Conservation (phyloP, 2,329 filamentous ascomycete genomes). For the Lachnellula cervina region DNA sequence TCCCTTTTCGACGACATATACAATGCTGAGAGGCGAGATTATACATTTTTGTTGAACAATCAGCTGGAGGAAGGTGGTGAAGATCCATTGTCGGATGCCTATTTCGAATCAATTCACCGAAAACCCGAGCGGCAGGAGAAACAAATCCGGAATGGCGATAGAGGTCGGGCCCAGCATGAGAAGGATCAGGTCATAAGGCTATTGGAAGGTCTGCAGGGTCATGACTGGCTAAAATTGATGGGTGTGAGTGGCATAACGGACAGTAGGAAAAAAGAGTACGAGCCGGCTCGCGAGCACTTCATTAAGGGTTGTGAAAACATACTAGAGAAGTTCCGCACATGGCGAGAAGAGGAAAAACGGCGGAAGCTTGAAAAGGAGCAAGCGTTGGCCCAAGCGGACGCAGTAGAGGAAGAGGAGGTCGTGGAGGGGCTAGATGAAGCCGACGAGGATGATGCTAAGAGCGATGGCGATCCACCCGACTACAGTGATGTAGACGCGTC, state of each 20-base stretch:
- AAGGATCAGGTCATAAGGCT: slow-evolving; percentile 60
- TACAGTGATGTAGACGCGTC: slow-evolving; percentile 67
- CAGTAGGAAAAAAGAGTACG: slow-evolving; percentile 78
- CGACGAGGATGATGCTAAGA: slow-evolving; percentile 19
- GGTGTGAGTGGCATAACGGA: slow-evolving; percentile 79
- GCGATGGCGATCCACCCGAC: slow-evolving; percentile 52
- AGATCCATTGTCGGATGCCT: slow-evolving; percentile 53
- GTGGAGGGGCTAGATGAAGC: slow-evolving; percentile 1
- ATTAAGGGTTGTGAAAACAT: slow-evolving; percentile 76
- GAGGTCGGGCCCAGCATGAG: slow-evolving; percentile 61
- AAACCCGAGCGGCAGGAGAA: slow-evolving; percentile 57
- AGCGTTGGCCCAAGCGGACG: slow-evolving; percentile 43
- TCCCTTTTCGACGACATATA: slow-evolving; percentile 51
- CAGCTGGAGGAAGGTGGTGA: slow-evolving; percentile 32
- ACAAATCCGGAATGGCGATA: slow-evolving; percentile 59
- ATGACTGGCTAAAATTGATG: slow-evolving; percentile 90
- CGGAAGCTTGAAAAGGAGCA: slow-evolving; percentile 73
- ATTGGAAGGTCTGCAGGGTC: slow-evolving; percentile 79
- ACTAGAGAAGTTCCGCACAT: slow-evolving; percentile 79
- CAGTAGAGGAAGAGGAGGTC: slow-evolving; percentile 38
- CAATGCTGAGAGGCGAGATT: slow-evolving; percentile 53
- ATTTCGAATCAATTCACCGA: slow-evolving; percentile 51
- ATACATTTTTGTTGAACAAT: slow-evolving; percentile 47
- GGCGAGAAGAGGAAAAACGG: slow-evolving; percentile 86
- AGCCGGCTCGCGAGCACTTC: slow-evolving; percentile 79